These are phyloP conservation scores for Rhodotorula sp. DNA, from an alignment of 1,284 basidiomycete species.

Conservation along the genomic window DNA sequence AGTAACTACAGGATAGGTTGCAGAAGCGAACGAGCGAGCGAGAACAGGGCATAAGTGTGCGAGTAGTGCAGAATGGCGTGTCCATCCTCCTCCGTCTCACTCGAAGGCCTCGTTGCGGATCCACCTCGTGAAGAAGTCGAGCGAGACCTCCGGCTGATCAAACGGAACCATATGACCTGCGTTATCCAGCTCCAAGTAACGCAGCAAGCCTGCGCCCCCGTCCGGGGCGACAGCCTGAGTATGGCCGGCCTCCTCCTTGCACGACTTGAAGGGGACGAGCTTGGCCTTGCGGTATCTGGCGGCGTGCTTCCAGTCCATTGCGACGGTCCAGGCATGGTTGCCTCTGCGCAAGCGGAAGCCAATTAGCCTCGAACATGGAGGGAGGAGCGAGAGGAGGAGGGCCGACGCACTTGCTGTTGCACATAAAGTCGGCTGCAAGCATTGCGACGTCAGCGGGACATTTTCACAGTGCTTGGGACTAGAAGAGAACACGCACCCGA, in stretches of 20 bases:
- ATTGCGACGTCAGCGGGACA: not conserved
- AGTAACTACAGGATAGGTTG: not conserved
- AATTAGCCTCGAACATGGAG: too few relatives aligned
- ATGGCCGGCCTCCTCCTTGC: slow-evolving; percentile 22
- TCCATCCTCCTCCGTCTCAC: not conserved
- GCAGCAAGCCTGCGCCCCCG: slow-evolving; percentile 25
- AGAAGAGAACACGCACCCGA: not conserved
- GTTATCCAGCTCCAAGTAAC: slow-evolving; percentile 19
- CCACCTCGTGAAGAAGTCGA: slow-evolving; percentile 60
- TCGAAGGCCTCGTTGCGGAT: slow-evolving; percentile 44
- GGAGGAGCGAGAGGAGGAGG: not conserved
- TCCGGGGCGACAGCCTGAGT: slow-evolving; percentile 17
- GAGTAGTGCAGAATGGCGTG: not conserved
- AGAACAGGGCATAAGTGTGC: not conserved
- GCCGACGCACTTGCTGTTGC: slow-evolving; percentile 53
- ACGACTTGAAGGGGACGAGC: slow-evolving; percentile 19
- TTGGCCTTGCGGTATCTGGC: slow-evolving; percentile 29
- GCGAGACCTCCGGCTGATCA: slow-evolving; percentile 68
- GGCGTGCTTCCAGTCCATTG: slow-evolving; percentile 29
- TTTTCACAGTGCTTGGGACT: too few relatives aligned
- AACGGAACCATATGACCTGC: slow-evolving; percentile 35
- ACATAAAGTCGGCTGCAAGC: slow-evolving; percentile 74
- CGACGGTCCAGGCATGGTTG: slow-evolving; percentile 37
- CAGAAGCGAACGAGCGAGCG: not conserved
- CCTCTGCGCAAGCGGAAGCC: slow-evolving; percentile 2